phyloP scores from a whole-genome alignment of 2,329 filamentous ascomycete species.

The Neofusicoccum kwambonambiense region DNA sequence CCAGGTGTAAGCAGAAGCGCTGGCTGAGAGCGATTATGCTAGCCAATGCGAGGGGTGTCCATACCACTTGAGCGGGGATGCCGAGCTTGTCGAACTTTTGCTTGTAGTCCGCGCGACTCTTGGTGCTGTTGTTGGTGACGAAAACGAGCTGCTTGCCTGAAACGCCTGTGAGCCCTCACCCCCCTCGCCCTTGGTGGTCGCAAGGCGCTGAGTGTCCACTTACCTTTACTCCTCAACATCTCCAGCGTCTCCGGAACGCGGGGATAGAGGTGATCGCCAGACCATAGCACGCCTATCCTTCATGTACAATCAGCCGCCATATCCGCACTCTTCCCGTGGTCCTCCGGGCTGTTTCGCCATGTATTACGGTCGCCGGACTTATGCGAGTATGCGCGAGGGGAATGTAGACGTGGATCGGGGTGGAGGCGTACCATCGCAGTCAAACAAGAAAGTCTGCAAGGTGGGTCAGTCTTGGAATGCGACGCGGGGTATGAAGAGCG shows the following conservation, averaged over 20 bases:
- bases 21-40: background rate
- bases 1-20: background rate
- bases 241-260: constrained; percentile 82
- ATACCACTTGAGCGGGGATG: constrained; percentile 69
- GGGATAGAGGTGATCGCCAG: constrained; percentile 84
- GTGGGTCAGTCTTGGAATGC: constrained; percentile 23
- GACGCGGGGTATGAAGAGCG: background rate
- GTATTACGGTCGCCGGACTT: background rate
- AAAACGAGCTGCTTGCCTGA: constrained; percentile 89
- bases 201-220: constrained; percentile 20
- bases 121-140: constrained; percentile 98
- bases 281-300: constrained; percentile 87
- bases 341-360: background rate
- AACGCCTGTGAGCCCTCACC: background rate
- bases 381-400: background rate
- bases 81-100: constrained; percentile 83
- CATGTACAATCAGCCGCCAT: constrained; percentile 38
- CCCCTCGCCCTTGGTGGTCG: background rate
- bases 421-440: constrained; percentile 79
- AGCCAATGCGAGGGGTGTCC: constrained; percentile 20
- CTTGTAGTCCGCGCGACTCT: constrained; percentile 87
- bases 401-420: background rate
- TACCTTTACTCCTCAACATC: constrained; percentile 78
- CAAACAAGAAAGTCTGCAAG: constrained; percentile 80
- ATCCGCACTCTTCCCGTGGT: background rate